Conservation (phyloP, 2,329 filamentous ascomycete species). For the Penicillium sp. region DNA sequence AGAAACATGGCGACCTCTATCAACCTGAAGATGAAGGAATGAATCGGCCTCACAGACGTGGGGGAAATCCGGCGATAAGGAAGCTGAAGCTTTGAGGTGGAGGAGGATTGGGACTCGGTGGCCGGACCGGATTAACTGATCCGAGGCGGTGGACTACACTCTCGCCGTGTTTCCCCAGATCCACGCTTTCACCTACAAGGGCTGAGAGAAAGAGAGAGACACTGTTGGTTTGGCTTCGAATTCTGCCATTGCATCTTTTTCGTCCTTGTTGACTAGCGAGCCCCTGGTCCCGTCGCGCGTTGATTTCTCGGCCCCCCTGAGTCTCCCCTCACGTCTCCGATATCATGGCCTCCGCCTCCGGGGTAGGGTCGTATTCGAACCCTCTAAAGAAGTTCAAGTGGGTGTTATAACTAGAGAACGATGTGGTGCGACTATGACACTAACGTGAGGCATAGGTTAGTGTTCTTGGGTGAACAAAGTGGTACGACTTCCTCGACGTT, state of each 20-base stretch:
- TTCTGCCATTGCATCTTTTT: conserved; percentile 1
- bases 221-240: conserved; percentile 1
- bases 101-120: conserved; percentile 20
- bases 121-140: conserved; percentile 32
- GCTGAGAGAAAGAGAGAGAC: background rate
- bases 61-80: conserved; percentile 15
- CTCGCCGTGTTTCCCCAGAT: conserved; percentile 26
- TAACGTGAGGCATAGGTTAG: conserved; percentile 58
- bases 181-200: conserved; percentile 15
- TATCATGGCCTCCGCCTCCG: conserved; percentile 70
- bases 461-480: conserved; percentile 97
- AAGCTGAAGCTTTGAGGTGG: conserved; percentile 18
- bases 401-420: conserved; percentile 16
- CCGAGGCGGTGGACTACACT: conserved; percentile 17
- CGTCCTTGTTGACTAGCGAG: conserved; percentile 2
- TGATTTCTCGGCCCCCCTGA: conserved; percentile 20
- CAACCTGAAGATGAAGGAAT: conserved; percentile 23
- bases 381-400: conserved; percentile 99
- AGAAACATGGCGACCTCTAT: conserved; percentile 58
- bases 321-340: conserved; percentile 25
- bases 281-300: background rate
- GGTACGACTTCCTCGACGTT: conserved; percentile 55
- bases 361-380: conserved; percentile 88
- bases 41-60: conserved; percentile 15
- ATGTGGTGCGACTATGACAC: conserved; percentile 18